Base-by-base conservation (phyloP, 768 basidiomycete species). In the Pisolithus tinctorius region DNA sequence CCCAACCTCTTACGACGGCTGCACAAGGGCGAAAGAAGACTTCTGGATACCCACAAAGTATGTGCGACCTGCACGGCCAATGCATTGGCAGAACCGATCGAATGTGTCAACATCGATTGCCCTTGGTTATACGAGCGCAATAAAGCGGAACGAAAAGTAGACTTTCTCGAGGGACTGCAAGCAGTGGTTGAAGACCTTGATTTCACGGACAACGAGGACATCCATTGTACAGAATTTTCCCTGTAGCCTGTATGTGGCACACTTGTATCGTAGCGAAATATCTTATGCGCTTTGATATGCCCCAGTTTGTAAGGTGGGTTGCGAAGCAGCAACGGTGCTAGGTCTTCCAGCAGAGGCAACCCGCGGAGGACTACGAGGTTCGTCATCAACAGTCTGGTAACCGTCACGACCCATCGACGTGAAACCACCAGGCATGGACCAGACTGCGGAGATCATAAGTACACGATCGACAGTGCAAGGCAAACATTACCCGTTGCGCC, bases 41-140 rank as follows among this genome's bases (percentile, higher is more conserved):
- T 87, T 1, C 58, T 69, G 16, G 70, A 79, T n/a, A 67, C 81
- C 4, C 87, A 93, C 40, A 69, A 68, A 3, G 73, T 93, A 30
- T 98, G 94, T 63, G 71, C 72, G 7, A 80, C 84, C 2, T 98
- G 94, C 64, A 71, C 83, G 4, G 69, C 71, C 3, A 74, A 72
- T 0, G 74, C 82, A 2, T 67, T 73, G 4, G 69, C 67, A 11
- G 89, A 91, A 50, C 74, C 77, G 0, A 77, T 84, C 43, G 65
- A 77, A 31, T 98, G 94, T 67, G 83, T 87, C 60, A 91, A 89
- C 7, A 70, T 89, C 43, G 93, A 96, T 61, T 98, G 94, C 63
- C 79, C 85, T 0, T 86, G 89, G 81, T 66, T 93, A 31, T 96
- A 82, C 58, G 78, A 84, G 29, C 74, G 90, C 34, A 79, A 77